A percentile compares a stretch with the other conserved stretches of the same genome.
Evolutionary conservation across 306 rosid species (phyloP).

Genomic region (Cucurbita argyrosperma): DNA sequence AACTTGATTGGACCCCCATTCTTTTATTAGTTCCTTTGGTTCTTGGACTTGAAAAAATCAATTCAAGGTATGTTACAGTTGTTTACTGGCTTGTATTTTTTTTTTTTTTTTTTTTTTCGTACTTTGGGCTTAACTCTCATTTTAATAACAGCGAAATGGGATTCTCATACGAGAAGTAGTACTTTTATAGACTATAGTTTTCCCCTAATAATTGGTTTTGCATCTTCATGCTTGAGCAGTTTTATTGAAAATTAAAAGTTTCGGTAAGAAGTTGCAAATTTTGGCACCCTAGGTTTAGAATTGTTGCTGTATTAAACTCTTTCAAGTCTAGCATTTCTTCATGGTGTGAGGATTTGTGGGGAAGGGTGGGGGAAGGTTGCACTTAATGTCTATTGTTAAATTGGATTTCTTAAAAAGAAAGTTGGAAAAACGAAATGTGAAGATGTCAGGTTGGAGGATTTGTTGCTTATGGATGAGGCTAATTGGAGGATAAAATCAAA

Average conservation of each 20-base stretch:
- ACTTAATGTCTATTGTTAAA: not conserved
- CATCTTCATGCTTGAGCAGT: not conserved
- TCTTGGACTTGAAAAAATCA: conserved; percentile 93
- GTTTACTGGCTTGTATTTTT: not conserved
- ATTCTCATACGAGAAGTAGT: not conserved
- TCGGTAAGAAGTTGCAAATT: not conserved
- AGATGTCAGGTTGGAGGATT: not conserved
- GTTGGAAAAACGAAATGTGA: not conserved
- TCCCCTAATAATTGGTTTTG: not conserved
- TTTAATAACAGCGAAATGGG: not conserved
- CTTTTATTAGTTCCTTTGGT: conserved; percentile 94
- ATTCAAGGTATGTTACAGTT: conserved; percentile 52
- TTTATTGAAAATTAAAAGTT: not conserved
- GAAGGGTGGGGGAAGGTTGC: not conserved
- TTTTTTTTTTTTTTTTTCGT: not conserved
- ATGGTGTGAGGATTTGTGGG: not conserved
- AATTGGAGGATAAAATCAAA: not conserved
- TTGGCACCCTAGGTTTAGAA: not conserved
- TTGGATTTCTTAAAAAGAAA: not conserved
- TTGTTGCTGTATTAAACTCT: not conserved
- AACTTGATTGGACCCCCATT: conserved; percentile 62
- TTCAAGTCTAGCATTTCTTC: not conserved
- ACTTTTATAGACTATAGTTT: not conserved
- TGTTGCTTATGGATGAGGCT: not conserved
- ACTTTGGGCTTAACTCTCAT: not conserved